A percentile compares a stretch with the other conserved stretches of the same genome.
Evolutionary conservation across 2,329 filamentous ascomycete genomes (phyloP).

Genomic region (Tolypocladium guangdongense): DNA sequence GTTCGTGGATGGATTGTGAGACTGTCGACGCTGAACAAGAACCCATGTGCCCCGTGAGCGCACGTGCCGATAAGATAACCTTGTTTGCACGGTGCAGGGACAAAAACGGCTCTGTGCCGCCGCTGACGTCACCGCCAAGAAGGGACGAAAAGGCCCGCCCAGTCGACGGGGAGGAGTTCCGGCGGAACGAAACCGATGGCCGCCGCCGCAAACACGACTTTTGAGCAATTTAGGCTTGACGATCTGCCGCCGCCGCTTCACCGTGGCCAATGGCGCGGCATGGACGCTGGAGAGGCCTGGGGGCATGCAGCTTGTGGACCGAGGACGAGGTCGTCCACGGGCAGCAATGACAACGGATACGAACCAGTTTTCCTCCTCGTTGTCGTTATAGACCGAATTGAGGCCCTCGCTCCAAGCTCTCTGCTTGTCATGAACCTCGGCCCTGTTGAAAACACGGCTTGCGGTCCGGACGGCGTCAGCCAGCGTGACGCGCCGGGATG

Average conservation of each 20-base stretch:
- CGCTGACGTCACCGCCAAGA: background rate
- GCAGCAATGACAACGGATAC: background rate
- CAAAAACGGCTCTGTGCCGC: background rate
- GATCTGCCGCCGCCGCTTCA: background rate
- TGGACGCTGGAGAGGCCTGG: no score
- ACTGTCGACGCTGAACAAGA: background rate
- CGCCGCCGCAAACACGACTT: no score
- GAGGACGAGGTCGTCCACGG: no score
- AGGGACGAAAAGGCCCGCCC: background rate
- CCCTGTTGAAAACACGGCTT: no score
- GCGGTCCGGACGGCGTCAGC: background rate
- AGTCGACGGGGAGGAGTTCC: background rate
- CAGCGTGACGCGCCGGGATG: background rate
- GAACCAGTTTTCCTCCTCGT: background rate
- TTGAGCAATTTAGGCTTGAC: background rate
- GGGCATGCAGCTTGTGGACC: no score
- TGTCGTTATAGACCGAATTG: no score
- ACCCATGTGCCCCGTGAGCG: background rate
- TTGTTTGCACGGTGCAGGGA: background rate
- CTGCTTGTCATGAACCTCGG: no score
- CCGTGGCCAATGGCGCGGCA: background rate
- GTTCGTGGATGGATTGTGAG: background rate
- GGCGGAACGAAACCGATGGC: background rate
- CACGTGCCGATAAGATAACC: conserved; percentile 4
- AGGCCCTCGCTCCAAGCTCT: no score